phyloP scores from a whole-genome alignment of 768 basidiomycete genomes.

The Podaxis sp. region DNA sequence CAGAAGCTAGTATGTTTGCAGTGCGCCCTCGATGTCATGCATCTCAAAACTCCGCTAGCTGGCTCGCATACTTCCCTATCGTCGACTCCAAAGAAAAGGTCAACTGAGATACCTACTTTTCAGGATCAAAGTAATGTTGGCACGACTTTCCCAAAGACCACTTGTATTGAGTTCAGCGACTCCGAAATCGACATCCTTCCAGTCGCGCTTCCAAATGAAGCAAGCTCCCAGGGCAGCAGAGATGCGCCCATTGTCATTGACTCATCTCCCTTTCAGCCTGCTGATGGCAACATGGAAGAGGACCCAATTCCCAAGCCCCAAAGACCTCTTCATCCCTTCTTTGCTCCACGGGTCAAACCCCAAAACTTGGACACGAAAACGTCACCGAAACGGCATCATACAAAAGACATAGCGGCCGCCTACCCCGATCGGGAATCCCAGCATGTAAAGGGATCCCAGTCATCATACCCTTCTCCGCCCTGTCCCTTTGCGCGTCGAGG shows the following conservation, averaged over 20 bases:
- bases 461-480: conserved; percentile 25
- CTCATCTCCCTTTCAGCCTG: conserved; percentile 36
- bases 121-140: not conserved
- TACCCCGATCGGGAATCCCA: conserved; percentile 53
- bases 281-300: not conserved
- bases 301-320: conserved; percentile 18
- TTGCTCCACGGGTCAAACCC: conserved; percentile 33
- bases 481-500: conserved; percentile 17
- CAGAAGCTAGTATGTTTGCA: not conserved
- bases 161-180: conserved; percentile 6
- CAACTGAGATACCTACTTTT: not conserved
- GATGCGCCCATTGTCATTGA: conserved; percentile 46
- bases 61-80: not conserved
- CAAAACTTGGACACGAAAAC: conserved; percentile 11
- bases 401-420: conserved; percentile 28
- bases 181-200: not conserved
- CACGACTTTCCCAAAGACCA: not conserved
- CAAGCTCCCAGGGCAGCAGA: conserved; percentile 28
- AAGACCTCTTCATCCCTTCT: conserved; percentile 45
- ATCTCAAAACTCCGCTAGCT: not conserved
- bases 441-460: conserved; percentile 64
- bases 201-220: not conserved
- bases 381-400: conserved; percentile 11
- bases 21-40: not conserved
- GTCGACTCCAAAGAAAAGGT: not conserved